These are phyloP conservation scores for Diaporthe amygdali DNA, from an alignment of 2,329 filamentous ascomycete genomes.

Conservation along the genomic window DNA sequence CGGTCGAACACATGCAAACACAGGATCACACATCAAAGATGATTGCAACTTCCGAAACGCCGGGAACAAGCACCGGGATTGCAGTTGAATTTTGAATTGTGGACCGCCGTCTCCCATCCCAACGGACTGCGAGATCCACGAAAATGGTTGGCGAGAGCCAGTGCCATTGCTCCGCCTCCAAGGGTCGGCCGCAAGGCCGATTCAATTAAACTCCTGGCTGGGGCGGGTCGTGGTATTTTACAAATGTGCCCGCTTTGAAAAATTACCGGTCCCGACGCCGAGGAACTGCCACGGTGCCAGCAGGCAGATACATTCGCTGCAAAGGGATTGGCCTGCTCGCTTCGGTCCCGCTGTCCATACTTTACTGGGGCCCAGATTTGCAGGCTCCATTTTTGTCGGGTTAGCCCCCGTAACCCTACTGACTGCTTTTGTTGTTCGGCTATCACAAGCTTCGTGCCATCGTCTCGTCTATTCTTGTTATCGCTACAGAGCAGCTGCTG, in stretches of 20 bases:
- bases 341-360: conserved; percentile 8
- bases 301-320: conserved; percentile 13
- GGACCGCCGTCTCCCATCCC: background rate
- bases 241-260: background rate
- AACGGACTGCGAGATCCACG: background rate
- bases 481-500: background rate
- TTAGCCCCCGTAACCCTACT: background rate
- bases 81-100: background rate
- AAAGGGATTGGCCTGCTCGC: conserved; percentile 8
- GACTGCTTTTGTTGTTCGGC: background rate
- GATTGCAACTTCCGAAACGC: conserved; percentile 8
- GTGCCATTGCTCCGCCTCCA: conserved; percentile 5
- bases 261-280: conserved; percentile 4
- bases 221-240: background rate
- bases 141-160: conserved; percentile 1
- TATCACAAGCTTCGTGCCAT: conserved; percentile 10
- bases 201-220: conserved; percentile 8
- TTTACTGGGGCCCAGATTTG: conserved; percentile 5
- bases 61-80: background rate
- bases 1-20: conserved; percentile 4
- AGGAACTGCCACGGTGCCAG: conserved; percentile 1
- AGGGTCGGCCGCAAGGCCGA: background rate
- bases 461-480: conserved; percentile 9
- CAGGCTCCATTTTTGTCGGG: background rate
- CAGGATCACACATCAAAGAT: background rate